phyloP scores from a whole-genome alignment of 352 stramenopile genomes.

The Globisporangium emineosum region DNA sequence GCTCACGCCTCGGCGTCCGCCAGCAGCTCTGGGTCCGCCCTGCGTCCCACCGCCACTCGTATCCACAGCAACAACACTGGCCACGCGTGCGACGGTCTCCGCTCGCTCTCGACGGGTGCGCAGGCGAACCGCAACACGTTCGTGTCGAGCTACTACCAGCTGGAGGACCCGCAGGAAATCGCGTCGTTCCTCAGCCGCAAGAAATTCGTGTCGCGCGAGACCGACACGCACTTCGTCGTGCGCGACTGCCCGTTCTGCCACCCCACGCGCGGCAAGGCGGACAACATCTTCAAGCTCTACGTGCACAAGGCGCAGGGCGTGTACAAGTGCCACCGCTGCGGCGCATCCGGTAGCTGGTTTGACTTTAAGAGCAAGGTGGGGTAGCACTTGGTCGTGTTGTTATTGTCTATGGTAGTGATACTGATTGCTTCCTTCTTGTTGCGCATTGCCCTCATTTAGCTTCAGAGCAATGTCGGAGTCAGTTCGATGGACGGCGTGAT shows the following conservation, averaged over 20 bases:
- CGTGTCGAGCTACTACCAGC: constrained; percentile 79
- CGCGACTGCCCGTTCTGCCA: constrained; percentile 89
- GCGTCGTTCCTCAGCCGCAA: constrained; percentile 74
- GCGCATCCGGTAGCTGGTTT: constrained; percentile 83
- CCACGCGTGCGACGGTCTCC: constrained; percentile 7
- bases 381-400: background rate
- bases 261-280: constrained; percentile 64
- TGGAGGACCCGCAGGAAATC: constrained; percentile 65
- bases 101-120: constrained; percentile 20
- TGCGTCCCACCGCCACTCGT: constrained; percentile 1
- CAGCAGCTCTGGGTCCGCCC: background rate
- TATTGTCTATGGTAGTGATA: background rate
- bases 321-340: constrained; percentile 91
- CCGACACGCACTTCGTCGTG: constrained; percentile 76
- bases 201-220: constrained; percentile 55
- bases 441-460: constrained; percentile 13
- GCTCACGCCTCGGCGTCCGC: background rate
- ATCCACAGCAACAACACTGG: background rate
- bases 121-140: constrained; percentile 42
- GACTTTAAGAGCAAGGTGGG: constrained; percentile 84
- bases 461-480: constrained; percentile 55
- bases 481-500: constrained; percentile 37
- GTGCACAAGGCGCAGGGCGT: constrained; percentile 83
- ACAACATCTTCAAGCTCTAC: constrained; percentile 92
- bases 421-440: background rate